Evolutionary conservation across 1,139 yeast species (phyloP), one percentile per base, ranked within the genome.

Genomic region (Magnusiomyces suaveolens): DNA sequence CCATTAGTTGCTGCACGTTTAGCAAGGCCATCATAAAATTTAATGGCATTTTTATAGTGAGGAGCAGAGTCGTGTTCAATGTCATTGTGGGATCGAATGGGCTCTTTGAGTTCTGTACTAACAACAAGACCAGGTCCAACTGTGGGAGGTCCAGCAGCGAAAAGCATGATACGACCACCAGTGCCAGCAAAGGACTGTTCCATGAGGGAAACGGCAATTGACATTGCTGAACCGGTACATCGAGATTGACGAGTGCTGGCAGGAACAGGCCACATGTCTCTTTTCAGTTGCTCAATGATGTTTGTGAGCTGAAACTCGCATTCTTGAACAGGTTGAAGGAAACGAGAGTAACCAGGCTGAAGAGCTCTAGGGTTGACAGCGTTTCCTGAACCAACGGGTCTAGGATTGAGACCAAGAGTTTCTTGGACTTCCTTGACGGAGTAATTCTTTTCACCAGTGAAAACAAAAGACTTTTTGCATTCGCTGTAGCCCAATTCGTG

Each of bases 51-150:
- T 69, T 88, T 88, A 73, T 83, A 87, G 69, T 89, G 95, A 69
- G 86, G 86, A 55, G 97, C 96, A 56, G 82, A 76, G 64, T 89
- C 96, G 60, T 87, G 81, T 67, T 87, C 95, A 63, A 92, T 87
- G 69, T 92, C 98, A 62, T 88, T 89, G 71, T 92, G 99, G 3
- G 97, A 90, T 76, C 99, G 82, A 63, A 94, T 86, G 55, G 98
- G 96, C 71, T 92, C 98, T 69, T 87, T 87, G 68, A 92, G 79
- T 69, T 89, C 94, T 38, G 86, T 82, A 49, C 95, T 88, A 44
- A 92, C 98, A 64, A 92, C 89, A 72, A 88, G 75, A 65, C 99
- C 99, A 14, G 99, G 98, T 48, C 84, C 87, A 65, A 88, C 83
- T 53, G 99, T 92, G 67, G 97, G 84, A 53, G 97, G 96, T 59